Evolutionary conservation across 1,139 yeast genomes (phyloP), one percentile per base, ranked within the genome.

Genomic region (Geotrichum reessii): DNA sequence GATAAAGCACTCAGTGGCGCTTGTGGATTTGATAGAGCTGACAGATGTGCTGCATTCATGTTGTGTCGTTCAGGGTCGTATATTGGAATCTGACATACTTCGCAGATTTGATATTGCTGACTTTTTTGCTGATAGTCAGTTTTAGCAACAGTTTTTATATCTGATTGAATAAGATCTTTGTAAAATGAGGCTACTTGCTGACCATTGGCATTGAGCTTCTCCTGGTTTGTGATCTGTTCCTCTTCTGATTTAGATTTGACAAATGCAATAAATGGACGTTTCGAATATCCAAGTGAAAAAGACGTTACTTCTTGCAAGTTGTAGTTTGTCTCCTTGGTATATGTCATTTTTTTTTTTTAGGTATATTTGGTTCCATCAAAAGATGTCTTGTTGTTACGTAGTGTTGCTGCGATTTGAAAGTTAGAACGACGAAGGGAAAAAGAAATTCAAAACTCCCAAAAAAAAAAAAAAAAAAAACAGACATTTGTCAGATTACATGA

Each of bases 21-120:
- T 21, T 61, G 58, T 2, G 62, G 52, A 24, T 58, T 57, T 14
- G 47, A 25, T 14, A 61, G 40, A 7, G 61, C 57, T n/a, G 59
- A 52, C 21, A 61, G 59, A 51, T 64, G 66, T 8, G 58, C 61
- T 7, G 61, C 52, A 12, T 62, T 59, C 25, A 57, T 56, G n/a
- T 53, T 48, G 53, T 64, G 66, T 12, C 52, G 55, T 2, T 50
- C 49, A 11, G 56, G 33, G 49, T 63, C 63, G 6, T 51, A 40
- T 11, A 63, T 52, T 12, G 49, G 50, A 14, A 59, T 49, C 12
- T 59, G 60, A 44, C 66, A 64, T 3, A 48, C 51, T 8, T 52
- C 27, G 50, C 66, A 63, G 27, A 61, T 46, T 22, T 44, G 53
- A 17, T n/a, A 40, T 6, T n/a, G 9, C 7, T 14, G 33, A 37